Evolutionary conservation across 2,329 filamentous ascomycete genomes (phyloP).

Genomic region (Colletotrichum falcatum): DNA sequence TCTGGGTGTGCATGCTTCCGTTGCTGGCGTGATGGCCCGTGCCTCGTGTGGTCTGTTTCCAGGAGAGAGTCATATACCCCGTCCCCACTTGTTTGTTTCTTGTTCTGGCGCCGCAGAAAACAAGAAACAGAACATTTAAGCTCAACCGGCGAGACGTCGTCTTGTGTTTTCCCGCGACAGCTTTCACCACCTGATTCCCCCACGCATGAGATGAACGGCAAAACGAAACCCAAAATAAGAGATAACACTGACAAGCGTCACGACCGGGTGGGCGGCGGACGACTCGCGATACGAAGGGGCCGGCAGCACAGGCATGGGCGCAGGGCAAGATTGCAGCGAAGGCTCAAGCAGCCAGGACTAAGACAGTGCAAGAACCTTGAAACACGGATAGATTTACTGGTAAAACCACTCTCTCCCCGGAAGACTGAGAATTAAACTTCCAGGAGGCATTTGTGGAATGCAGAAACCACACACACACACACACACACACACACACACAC

Average conservation of each 20-base stretch:
- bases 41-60: not conserved
- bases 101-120: not conserved
- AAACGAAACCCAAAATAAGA: not conserved
- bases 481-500: not conserved
- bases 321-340: not conserved
- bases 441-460: not conserved
- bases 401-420: not conserved
- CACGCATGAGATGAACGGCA: not conserved
- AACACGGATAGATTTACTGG: not conserved
- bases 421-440: not conserved
- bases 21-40: not conserved
- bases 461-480: not conserved
- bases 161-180: not conserved
- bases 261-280: not conserved
- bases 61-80: not conserved
- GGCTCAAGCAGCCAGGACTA: not conserved
- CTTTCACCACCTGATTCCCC: not conserved
- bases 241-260: not conserved
- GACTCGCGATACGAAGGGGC: not conserved
- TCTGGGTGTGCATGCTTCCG: not conserved
- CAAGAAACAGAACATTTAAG: not conserved
- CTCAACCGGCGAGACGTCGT: not conserved
- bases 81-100: not conserved
- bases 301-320: not conserved
- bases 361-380: slow-evolving; percentile 7